Percentiles rank a stretch among this genome's conserved stretches.
Evolutionary conservation across 768 basidiomycete species (phyloP).

Genomic region (Trametes punicea): DNA sequence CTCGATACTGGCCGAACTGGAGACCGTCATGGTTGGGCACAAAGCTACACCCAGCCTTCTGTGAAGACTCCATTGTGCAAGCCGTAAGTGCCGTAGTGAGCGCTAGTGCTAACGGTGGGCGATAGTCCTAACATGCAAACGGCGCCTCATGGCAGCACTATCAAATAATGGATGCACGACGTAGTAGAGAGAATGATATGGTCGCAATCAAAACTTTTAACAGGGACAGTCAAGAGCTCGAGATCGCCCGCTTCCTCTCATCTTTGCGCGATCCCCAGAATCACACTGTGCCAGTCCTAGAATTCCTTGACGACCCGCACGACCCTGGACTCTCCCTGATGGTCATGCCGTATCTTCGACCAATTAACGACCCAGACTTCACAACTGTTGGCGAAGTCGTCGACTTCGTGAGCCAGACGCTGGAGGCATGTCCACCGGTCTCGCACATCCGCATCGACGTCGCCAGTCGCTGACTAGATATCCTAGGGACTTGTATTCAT

Average conservation of each 20-base stretch:
- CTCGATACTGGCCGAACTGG: slow-evolving; percentile 16
- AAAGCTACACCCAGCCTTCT: slow-evolving; percentile 5
- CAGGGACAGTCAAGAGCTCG: neutral
- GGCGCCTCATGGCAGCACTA: too few relatives aligned
- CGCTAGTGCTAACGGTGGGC: too few relatives aligned
- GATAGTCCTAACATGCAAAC: too few relatives aligned
- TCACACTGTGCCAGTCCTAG: slow-evolving; percentile 24
- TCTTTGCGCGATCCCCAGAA: slow-evolving; percentile 9
- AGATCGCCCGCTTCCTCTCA: neutral
- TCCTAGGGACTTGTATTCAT: slow-evolving; percentile 25
- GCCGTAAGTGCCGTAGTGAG: slow-evolving; percentile 1
- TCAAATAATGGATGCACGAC: neutral
- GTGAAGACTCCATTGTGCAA: slow-evolving; percentile 15
- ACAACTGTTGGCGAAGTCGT: slow-evolving; percentile 21
- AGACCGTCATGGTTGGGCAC: slow-evolving; percentile 19
- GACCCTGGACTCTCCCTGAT: slow-evolving; percentile 6
- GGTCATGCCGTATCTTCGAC: slow-evolving; percentile 28
- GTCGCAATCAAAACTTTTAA: neutral
- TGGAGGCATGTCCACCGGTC: slow-evolving; percentile 7
- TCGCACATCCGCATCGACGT: too few relatives aligned
- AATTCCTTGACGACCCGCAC: slow-evolving; percentile 21
- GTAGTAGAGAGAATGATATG: neutral
- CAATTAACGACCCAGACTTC: slow-evolving; percentile 27
- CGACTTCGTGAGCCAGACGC: slow-evolving; percentile 18
- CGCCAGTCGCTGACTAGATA: neutral